Evolutionary conservation across 148 eudicot genomes (phyloP).

Genomic region (Bassia scoparia): DNA sequence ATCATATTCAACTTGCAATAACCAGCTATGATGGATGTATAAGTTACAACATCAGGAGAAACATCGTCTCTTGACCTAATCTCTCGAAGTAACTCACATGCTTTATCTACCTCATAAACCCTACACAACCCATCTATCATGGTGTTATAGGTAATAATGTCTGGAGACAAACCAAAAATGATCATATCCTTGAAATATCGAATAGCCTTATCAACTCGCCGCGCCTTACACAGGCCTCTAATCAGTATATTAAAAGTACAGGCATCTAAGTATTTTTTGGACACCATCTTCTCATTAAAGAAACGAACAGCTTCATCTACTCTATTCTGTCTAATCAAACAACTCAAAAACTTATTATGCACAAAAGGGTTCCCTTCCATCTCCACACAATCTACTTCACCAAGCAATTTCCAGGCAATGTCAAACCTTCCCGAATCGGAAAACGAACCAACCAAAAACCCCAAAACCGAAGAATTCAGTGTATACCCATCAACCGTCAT

Average conservation of each 20-base stretch:
- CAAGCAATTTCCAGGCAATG: constrained; percentile 45
- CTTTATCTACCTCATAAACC: constrained; percentile 48
- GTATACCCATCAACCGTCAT: constrained; percentile 60
- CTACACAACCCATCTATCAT: constrained; percentile 65
- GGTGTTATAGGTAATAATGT: constrained; percentile 58
- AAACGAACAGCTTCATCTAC: constrained; percentile 66
- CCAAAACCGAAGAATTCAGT: constrained; percentile 36
- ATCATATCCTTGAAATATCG: constrained; percentile 50
- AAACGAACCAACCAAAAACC: constrained; percentile 44
- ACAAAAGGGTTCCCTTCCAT: constrained; percentile 40
- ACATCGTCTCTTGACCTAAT: constrained; percentile 36
- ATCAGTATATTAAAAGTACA: constrained; percentile 69
- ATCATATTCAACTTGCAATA: constrained; percentile 64
- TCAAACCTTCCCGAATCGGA: constrained; percentile 47
- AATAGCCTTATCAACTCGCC: constrained; percentile 52
- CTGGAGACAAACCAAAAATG: constrained; percentile 55
- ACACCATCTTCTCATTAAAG: constrained; percentile 47
- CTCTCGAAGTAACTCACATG: constrained; percentile 49
- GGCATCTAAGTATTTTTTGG: constrained; percentile 42
- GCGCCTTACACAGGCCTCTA: constrained; percentile 59
- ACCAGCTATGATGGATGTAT: constrained; percentile 68
- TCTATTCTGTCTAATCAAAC: constrained; percentile 43
- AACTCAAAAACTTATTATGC: constrained; percentile 55
- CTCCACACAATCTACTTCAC: constrained; percentile 30
- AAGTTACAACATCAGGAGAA: constrained; percentile 68